These are phyloP conservation scores for Lipomyces sp. DNA, from an alignment of 805 yeast genomes.

Conservation along the genomic window DNA sequence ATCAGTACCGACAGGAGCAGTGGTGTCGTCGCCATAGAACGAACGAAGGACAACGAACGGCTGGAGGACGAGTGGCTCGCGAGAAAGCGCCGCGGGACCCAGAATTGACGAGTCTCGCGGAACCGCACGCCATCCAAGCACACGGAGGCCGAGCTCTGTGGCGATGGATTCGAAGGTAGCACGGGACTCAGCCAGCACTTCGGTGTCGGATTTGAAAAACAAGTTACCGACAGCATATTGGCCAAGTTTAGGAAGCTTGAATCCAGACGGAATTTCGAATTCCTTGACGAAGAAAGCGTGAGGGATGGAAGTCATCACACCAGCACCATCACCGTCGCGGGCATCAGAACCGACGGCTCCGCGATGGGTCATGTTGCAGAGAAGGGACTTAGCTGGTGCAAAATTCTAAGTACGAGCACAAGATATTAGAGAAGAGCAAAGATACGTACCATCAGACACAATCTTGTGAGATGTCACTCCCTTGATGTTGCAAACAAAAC, in stretches of 20 bases:
- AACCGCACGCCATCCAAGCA: slow-evolving; percentile 92
- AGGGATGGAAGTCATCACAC: slow-evolving; percentile 90
- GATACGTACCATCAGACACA: slow-evolving; percentile 75
- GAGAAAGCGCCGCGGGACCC: slow-evolving; percentile 91
- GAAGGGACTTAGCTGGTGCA: slow-evolving; percentile 54
- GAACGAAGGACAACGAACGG: slow-evolving; percentile 82
- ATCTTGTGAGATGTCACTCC: slow-evolving; percentile 88
- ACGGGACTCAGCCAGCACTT: slow-evolving; percentile 70
- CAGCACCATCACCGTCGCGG: slow-evolving; percentile 98
- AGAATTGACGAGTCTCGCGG: slow-evolving; percentile 93
- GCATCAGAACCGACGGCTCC: slow-evolving; percentile 98
- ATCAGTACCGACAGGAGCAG: slow-evolving; percentile 60
- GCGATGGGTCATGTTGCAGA: slow-evolving; percentile 98
- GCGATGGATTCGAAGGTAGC: slow-evolving; percentile 84
- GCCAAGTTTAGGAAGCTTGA: slow-evolving; percentile 74
- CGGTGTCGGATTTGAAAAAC: slow-evolving; percentile 84
- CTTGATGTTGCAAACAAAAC: slow-evolving; percentile 93
- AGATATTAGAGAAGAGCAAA: background rate
- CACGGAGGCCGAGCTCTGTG: slow-evolving; percentile 70
- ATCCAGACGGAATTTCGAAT: slow-evolving; percentile 69
- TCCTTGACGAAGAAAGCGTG: slow-evolving; percentile 86
- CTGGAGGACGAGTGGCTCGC: slow-evolving; percentile 90
- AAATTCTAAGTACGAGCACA: background rate
- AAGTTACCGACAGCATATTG: slow-evolving; percentile 95
- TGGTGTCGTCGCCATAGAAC: slow-evolving; percentile 50